These are phyloP conservation scores for Borealophlyctis nickersoniae DNA, from an alignment of 192 early-diverging fungal genomes.

Conservation along the genomic window DNA sequence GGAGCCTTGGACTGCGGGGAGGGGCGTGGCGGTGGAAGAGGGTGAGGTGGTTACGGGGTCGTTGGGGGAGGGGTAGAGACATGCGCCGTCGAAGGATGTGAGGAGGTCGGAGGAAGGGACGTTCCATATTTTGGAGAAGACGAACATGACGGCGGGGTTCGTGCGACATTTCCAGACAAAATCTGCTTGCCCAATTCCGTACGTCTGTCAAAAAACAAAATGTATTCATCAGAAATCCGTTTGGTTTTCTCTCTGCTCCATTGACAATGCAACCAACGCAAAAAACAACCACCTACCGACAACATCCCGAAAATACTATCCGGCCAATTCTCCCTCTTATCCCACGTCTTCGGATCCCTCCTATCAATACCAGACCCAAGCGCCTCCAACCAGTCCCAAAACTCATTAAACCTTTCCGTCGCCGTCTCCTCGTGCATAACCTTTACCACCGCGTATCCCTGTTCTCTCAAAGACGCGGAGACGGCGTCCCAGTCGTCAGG, in stretches of 20 bases:
- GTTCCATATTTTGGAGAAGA: not conserved
- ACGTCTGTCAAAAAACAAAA: not conserved
- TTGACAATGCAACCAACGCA: not conserved
- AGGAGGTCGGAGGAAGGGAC: not conserved
- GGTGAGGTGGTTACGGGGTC: not conserved
- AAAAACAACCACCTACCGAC: not conserved
- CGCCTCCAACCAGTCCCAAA: not conserved
- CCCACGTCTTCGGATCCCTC: not conserved
- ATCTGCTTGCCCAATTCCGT: not conserved
- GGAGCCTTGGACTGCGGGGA: not conserved
- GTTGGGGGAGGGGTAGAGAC: not conserved
- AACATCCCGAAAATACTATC: not conserved
- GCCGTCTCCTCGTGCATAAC: conserved; percentile 1
- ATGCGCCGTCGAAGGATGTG: not conserved
- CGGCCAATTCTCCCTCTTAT: conserved; percentile 1
- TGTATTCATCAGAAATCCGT: no score
- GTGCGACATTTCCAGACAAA: conserved; percentile 1
- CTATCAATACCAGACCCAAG: not conserved
- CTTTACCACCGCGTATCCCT: not conserved
- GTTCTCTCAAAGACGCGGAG: not conserved
- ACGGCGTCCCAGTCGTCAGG: not conserved
- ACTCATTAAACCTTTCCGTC: not conserved
- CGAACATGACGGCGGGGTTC: not conserved
- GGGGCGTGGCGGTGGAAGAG: not conserved
- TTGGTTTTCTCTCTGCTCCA: no score